Evolutionary conservation across 352 stramenopile genomes (phyloP).

Genomic region (Phytophthora gonapodyides): DNA sequence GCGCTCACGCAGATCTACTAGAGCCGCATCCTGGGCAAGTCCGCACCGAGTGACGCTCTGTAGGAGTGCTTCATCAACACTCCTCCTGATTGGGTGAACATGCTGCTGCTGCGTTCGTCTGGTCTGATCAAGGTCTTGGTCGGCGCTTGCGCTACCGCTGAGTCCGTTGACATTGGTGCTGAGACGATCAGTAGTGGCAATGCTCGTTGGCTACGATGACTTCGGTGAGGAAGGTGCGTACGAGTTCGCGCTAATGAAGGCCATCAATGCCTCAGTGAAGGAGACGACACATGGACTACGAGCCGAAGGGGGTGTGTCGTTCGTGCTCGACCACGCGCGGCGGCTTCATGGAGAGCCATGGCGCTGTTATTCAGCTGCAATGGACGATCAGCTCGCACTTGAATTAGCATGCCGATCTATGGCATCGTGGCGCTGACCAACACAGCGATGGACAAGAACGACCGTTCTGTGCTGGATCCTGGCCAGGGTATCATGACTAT

Average conservation of each 20-base stretch:
- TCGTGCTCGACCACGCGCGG: conserved; percentile 78
- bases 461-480: conserved; percentile 80
- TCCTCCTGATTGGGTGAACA: conserved; percentile 90
- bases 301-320: conserved; percentile 83
- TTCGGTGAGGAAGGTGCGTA: conserved; percentile 86
- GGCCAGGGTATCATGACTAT: conserved; percentile 89
- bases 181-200: conserved; percentile 91
- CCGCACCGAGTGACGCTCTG: conserved; percentile 75
- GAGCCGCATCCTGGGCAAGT: conserved; percentile 68
- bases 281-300: no score
- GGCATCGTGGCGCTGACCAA: conserved; percentile 81
- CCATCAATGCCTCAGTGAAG: conserved; percentile 86
- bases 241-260: conserved; percentile 92
- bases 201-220: conserved; percentile 88
- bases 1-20: conserved; percentile 81
- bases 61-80: conserved; percentile 92
- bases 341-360: conserved; percentile 91
- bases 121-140: conserved; percentile 90
- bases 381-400: conserved; percentile 85
- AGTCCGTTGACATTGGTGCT: conserved; percentile 88
- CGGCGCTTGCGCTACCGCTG: conserved; percentile 84
- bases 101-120: conserved; percentile 86
- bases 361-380: conserved; percentile 85
- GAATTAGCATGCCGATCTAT: conserved; percentile 91
- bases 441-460: conserved; percentile 90